Conservation (phyloP, 768 basidiomycete genomes). For the Leccinellum luteum region DNA sequence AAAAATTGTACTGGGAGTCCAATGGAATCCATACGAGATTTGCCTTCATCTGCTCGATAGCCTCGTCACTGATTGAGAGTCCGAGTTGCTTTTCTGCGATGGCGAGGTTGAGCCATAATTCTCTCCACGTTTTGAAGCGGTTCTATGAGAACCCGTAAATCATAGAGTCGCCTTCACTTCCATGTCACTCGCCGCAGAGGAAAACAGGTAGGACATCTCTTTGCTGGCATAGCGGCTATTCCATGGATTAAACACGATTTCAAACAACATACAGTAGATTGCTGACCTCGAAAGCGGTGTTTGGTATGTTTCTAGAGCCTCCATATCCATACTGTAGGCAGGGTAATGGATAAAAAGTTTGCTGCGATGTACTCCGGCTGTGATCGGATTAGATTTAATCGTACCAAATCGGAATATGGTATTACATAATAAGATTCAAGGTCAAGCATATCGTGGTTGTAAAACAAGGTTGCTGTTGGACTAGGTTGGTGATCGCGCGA, state of each 20-base stretch:
- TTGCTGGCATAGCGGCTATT: conserved; percentile 96
- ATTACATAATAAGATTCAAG: background rate
- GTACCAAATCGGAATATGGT: background rate
- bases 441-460: no score
- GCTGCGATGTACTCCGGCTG: background rate
- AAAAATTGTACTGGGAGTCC: background rate
- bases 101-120: conserved; percentile 94
- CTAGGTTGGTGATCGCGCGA: no score
- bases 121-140: conserved; percentile 92
- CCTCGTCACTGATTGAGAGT: conserved; percentile 82
- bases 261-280: background rate
- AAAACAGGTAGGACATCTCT: conserved; percentile 97
- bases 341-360: background rate
- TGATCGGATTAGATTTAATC: conserved; percentile 2
- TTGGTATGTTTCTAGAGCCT: conserved; percentile 69
- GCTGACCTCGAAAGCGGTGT: conserved; percentile 76
- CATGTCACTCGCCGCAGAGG: conserved; percentile 65
- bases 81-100: conserved; percentile 96
- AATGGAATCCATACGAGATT: conserved; percentile 59
- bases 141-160: conserved; percentile 50
- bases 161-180: background rate
- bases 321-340: conserved; percentile 39
- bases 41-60: conserved; percentile 92
- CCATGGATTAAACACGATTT: background rate
- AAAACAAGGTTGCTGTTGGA: no score